Evolutionary conservation across 257 asterid genomes (phyloP), one percentile per base, ranked within the genome.

Genomic region (Capsicum baccatum): DNA sequence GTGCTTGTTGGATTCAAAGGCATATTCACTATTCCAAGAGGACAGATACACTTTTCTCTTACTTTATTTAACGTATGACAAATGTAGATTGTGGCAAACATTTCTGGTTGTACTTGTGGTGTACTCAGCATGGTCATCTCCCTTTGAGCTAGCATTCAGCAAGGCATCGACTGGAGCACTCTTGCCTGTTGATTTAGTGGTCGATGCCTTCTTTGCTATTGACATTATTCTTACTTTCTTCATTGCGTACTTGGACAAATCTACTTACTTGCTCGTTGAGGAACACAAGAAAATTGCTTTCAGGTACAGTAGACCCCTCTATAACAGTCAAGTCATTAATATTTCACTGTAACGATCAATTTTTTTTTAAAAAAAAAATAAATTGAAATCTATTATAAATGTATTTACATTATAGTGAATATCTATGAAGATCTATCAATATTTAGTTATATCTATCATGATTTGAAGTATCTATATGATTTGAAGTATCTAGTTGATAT

Each of bases 101-200:
- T 96, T 94, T 88, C 92, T 96, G 21, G 98, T 93, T 85, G 89
- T 88, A 82, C 84, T 94, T 86, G 99, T 96, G 87, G 94, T 92
- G 60, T 96, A 96, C 91, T 96, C 98, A 3, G 98, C 98, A 19
- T 94, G 99, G 99, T 78, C 98, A 21, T 94, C 98, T 50, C 98
- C 98, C 6, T 94, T 96, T 82, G 99, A 96, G 90, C 90, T 96
- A 37, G 98, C 99, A 4, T 96, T 96, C 89, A 89, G 79, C 26
- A 89, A 87, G 80, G 91, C 86, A 87, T 91, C 95, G 1, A 89
- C 92, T 1, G 91, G 93, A 78, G 90, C 94, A 39, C 94, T 96
- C 71, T n/a, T 91, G 92, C 97, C 96, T 6, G 87, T 92, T 33
- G 99, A 96, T 87, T 84, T 94, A 90, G 91, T 86, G 2, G 98